These are phyloP conservation scores for Tulasnella sp. DNA, from an alignment of 768 basidiomycete species.

Conservation along the genomic window DNA sequence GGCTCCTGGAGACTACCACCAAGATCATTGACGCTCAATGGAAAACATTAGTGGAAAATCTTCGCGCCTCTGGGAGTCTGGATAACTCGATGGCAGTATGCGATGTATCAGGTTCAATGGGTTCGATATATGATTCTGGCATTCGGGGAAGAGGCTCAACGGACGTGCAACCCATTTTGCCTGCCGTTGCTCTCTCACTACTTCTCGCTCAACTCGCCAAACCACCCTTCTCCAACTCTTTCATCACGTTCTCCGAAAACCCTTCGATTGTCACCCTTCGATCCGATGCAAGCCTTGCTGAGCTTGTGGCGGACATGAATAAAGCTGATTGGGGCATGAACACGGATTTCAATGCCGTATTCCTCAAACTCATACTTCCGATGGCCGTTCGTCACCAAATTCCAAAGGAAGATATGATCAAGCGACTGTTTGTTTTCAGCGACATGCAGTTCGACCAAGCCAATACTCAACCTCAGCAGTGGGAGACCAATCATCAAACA, in stretches of 20 bases:
- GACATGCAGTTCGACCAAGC: slow-evolving; percentile 67
- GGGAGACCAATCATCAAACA: slow-evolving; percentile 51
- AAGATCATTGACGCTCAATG: slow-evolving; percentile 53
- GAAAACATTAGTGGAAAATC: slow-evolving; percentile 41
- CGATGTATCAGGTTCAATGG: slow-evolving; percentile 70
- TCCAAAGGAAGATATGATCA: slow-evolving; percentile 58
- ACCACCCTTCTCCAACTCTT: slow-evolving; percentile 49
- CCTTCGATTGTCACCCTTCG: slow-evolving; percentile 39
- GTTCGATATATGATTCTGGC: slow-evolving; percentile 21
- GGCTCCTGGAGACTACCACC: slow-evolving; percentile 10
- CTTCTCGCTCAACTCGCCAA: slow-evolving; percentile 47
- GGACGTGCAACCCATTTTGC: slow-evolving; percentile 37
- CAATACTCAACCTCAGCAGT: slow-evolving; percentile 21
- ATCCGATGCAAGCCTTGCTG: slow-evolving; percentile 24
- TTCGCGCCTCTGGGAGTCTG: slow-evolving; percentile 43
- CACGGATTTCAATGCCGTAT: slow-evolving; percentile 50
- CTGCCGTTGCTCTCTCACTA: slow-evolving; percentile 52
- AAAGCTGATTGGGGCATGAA: slow-evolving; percentile 38
- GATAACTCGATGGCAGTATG: slow-evolving; percentile 54
- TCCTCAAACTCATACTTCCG: slow-evolving; percentile 48
- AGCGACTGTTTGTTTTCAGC: slow-evolving; percentile 59
- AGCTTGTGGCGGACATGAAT: slow-evolving; percentile 31
- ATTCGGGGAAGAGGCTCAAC: background rate
- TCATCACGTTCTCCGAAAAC: slow-evolving; percentile 51
- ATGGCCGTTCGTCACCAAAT: slow-evolving; percentile 44